Evolutionary conservation across 148 eudicot species (phyloP), one percentile per base, ranked within the genome.

Genomic region (Vaccinium macrocarpon): DNA sequence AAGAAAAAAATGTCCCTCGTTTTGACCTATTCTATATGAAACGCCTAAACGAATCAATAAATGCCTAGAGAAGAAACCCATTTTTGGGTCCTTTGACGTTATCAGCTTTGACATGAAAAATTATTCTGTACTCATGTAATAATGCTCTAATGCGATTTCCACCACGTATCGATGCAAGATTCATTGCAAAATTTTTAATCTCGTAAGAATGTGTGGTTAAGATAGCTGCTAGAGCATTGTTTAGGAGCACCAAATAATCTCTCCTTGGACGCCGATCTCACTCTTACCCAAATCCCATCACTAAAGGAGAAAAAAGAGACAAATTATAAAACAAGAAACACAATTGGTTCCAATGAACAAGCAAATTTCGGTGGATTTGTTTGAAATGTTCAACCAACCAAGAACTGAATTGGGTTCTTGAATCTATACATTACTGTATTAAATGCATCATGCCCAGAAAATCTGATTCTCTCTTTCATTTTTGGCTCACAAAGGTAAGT

Each of bases 351-450:
- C 62, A 57, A 57, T 15, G n/a, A 16, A 16, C 21, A 13, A 13
- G n/a, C 62, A 57, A 14, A 38, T 52, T 83, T 50, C 74, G 50
- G 7, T 18, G 57, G 9, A 48, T 56, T 1, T 11, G 64, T 76
- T 76, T 77, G 1, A 23, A 46, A 0, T 76, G 81, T 81, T 81
- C 76, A 50, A 81, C 52, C 76, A 27, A 82, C 21, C 42, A 83
- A 83, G 29, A 38, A 23, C 46, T 51, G 25, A 74, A 73, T 38
- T 57, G 42, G 27, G 85, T 83, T 25, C 19, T 13, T 23, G 23
- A 56, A 75, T 75, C 19, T 42, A 5, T 46, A 29, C 49, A 48
- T 16, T 66, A 70, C 16, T 12, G 19, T 25, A 81, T 61, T 12
- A 4, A 42, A 4, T 46, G 32, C 13, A 59, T 79, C 23, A 61